Evolutionary conservation across 768 basidiomycete genomes (phyloP), one percentile per base, ranked within the genome.

Genomic region (Mycena galericulata): DNA sequence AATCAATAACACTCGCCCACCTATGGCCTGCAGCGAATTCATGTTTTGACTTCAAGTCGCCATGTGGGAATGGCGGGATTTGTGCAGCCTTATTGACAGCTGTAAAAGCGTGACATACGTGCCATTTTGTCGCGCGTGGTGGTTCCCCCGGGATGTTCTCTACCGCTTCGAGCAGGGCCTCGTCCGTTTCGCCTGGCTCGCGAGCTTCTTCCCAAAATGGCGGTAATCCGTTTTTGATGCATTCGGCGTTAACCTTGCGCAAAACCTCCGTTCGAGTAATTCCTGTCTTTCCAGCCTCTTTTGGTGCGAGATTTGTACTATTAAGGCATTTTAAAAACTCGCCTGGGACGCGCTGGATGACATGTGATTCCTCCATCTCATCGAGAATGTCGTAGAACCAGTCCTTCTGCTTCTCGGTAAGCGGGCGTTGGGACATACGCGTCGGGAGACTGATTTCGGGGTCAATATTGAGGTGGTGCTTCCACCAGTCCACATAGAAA

Each of bases 11-110:
- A 29, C 32, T 32, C n/a, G 50, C 50, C 24, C 79, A 80, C 0
- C 76, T 41, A 46, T 85, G 81, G 0, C 83, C 82, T 5, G 73
- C 74, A 0, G 83, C 71, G 0, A 70, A 18, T 51, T 79, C 74
- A 45, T 86, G 83, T 55, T 85, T 86, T 0, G 73, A 69, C 1
- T 71, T 40, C 0, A 86, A 78, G 62, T 86, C 78, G 0, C 84
- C 79, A 26, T 82, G 80, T 0, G 75, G 76, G 65, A 83, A 73
- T 73, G 54, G 74, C 3, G 77, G 70, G 0, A 79, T 64, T 29
- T 77, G 55, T 1, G 45, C 34, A 7, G 51, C 51, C 11, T 57
- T 58, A 29, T 65, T 65, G 15, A 65, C 46, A 0, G 57, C 65
- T 1, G 57, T 60, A 27, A 60, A 67, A 0, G 57, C 57, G 30